Percentiles rank a stretch among this genome's conserved stretches.
These are phyloP conservation scores for Colletotrichum kahawae DNA, from an alignment of 2,329 filamentous ascomycete genomes.

Conservation along the genomic window DNA sequence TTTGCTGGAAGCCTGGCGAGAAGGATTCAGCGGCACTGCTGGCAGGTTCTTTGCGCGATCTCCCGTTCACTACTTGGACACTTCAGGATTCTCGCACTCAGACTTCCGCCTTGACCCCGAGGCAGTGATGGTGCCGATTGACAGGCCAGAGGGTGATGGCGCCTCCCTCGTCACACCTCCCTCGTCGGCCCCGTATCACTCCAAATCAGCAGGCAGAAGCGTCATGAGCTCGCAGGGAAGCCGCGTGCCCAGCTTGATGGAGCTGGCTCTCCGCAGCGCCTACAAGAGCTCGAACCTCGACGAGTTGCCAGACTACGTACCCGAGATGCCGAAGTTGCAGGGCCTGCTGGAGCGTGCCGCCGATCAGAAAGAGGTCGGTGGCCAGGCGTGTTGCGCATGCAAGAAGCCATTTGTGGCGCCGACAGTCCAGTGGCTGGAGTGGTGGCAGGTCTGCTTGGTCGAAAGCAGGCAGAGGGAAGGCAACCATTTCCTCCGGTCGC, in stretches of 20 bases:
- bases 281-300: constrained; percentile 46
- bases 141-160: not conserved
- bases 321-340: constrained; percentile 44
- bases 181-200: constrained; percentile 21
- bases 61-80: constrained; percentile 33
- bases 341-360: constrained; percentile 44
- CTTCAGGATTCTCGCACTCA: constrained; percentile 24
- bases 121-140: constrained; percentile 6
- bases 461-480: constrained; percentile 12
- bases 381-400: constrained; percentile 58
- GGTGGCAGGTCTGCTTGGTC: constrained; percentile 49
- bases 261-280: constrained; percentile 53
- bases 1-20: not conserved
- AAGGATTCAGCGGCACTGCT: constrained; percentile 14
- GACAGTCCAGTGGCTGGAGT: constrained; percentile 66
- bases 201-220: constrained; percentile 15
- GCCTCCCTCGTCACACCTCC: constrained; percentile 15
- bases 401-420: constrained; percentile 53
- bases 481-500: not conserved
- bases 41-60: constrained; percentile 28
- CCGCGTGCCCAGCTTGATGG: constrained; percentile 54
- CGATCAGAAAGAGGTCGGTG: constrained; percentile 51
- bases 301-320: constrained; percentile 48
- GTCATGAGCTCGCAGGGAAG: constrained; percentile 25
- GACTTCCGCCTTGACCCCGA: constrained; percentile 26